Evolutionary conservation across 2,329 filamentous ascomycete genomes (phyloP), one percentile per base, ranked within the genome.

Genomic region (Aspergillus sojae): DNA sequence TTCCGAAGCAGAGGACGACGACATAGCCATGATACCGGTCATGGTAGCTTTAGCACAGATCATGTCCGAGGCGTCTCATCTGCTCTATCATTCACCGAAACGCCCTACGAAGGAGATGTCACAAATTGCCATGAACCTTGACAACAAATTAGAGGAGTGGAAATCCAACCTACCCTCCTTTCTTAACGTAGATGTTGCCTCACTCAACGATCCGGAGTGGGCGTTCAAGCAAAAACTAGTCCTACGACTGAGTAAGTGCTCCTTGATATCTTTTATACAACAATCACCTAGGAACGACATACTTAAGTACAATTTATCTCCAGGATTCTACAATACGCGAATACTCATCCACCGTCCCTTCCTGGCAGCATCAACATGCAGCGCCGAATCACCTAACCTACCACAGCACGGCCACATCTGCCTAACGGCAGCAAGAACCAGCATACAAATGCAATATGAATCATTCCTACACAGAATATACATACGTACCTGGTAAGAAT

Each of bases 211-310:
- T 45, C 62, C 71, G 3, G 72, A 75, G 55, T 74, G 70, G 71
- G 71, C 70, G 0, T 70, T 71, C 28, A 75, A 75, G 56, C 71
- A 74, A 58, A 77, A 75, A 57, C 58, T 75, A 23, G 73, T 75
- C 2, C 60, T 77, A 19, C 62, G 66, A 48, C 54, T 75, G 52
- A 67, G 74, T 70, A 30, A 62, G 65, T 65, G 3, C 39, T 41
- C 39, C 19, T 41, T n/a, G 39, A 41, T n/a, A 41, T 3, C 30
- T 26, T 21, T 19, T 16, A 34, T 23, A 32, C 45, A 48, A 23
- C 16, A 46, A 46, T 23, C n/a, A 46, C 11, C 10, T 12, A 46
- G 43, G 21, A 46, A 46, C n/a, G 5, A 23, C n/a, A 6, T 19
- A 50, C 5, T 5, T 28, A 45, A 19, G 5, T 21, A 32, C 34